A percentile compares a stretch with the other conserved stretches of the same genome.
phyloP scores from a whole-genome alignment of 306 rosid genomes.

The Ormosia emarginata region DNA sequence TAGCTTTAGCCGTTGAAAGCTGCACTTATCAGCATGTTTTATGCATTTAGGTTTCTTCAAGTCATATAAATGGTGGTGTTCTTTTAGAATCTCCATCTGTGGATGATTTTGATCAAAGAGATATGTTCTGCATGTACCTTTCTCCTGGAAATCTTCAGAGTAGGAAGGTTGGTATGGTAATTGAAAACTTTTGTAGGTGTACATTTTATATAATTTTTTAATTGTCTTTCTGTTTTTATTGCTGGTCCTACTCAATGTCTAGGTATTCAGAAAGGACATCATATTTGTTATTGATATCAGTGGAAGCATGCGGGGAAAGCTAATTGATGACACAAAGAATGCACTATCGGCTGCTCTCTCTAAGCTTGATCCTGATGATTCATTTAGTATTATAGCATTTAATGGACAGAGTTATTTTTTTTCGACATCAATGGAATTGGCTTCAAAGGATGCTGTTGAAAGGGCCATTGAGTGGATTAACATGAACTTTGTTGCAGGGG shows the following conservation, averaged over 20 bases:
- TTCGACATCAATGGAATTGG: constrained; percentile 68
- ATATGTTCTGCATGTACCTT: constrained; percentile 62
- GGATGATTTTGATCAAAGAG: constrained; percentile 71
- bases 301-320: constrained; percentile 81
- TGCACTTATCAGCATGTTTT: constrained; percentile 22
- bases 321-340: constrained; percentile 55
- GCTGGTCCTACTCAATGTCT: constrained; percentile 27
- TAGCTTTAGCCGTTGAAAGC: constrained; percentile 14
- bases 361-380: constrained; percentile 61
- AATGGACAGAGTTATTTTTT: constrained; percentile 58
- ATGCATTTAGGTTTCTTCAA: constrained; percentile 53
- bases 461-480: constrained; percentile 70
- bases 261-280: constrained; percentile 68
- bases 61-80: constrained; percentile 51
- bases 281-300: constrained; percentile 74
- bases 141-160: constrained; percentile 54
- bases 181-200: neutral
- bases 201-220: neutral
- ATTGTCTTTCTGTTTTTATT: neutral
- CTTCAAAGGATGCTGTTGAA: constrained; percentile 67
- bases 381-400: constrained; percentile 78
- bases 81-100: constrained; percentile 56
- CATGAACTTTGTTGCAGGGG: constrained; percentile 66
- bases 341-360: constrained; percentile 59
- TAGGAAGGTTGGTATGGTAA: constrained; percentile 49